phyloP scores from a whole-genome alignment of 257 asterid species.

The Primulina huaijiensis region DNA sequence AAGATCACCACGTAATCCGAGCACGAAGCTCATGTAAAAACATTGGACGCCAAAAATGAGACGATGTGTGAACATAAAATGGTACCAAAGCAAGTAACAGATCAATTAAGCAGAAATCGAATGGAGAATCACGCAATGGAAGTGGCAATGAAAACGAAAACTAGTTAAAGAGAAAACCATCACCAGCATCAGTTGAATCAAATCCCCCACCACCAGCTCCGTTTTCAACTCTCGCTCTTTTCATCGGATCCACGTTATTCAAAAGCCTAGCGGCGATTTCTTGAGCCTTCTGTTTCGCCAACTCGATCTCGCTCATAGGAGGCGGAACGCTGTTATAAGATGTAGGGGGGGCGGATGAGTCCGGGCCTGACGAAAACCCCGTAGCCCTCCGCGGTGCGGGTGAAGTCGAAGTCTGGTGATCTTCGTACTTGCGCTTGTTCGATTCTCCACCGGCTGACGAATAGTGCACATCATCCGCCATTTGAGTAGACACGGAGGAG shows the following conservation, averaged over 20 bases:
- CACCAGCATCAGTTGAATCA: slow-evolving; percentile 46
- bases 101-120: background rate
- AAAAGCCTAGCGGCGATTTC: slow-evolving; percentile 85
- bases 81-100: background rate
- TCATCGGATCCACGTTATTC: slow-evolving; percentile 59
- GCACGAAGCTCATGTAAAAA: background rate
- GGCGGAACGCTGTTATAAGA: slow-evolving; percentile 74
- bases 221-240: slow-evolving; percentile 69
- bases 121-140: background rate
- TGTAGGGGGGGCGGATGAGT: slow-evolving; percentile 41
- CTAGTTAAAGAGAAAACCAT: slow-evolving; percentile 3
- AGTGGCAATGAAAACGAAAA: background rate
- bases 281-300: slow-evolving; percentile 91
- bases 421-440: slow-evolving; percentile 79
- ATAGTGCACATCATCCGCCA: slow-evolving; percentile 66
- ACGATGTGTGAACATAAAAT: background rate
- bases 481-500: slow-evolving; percentile 8
- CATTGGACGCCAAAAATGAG: background rate
- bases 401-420: slow-evolving; percentile 48
- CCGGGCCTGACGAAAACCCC: slow-evolving; percentile 77
- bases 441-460: slow-evolving; percentile 41
- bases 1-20: background rate
- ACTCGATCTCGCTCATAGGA: slow-evolving; percentile 73
- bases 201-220: slow-evolving; percentile 56
- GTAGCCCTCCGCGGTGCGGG: slow-evolving; percentile 59